Conservation (phyloP, 1,139 yeast genomes). For the Groenewaldozyma auringiensis region DNA sequence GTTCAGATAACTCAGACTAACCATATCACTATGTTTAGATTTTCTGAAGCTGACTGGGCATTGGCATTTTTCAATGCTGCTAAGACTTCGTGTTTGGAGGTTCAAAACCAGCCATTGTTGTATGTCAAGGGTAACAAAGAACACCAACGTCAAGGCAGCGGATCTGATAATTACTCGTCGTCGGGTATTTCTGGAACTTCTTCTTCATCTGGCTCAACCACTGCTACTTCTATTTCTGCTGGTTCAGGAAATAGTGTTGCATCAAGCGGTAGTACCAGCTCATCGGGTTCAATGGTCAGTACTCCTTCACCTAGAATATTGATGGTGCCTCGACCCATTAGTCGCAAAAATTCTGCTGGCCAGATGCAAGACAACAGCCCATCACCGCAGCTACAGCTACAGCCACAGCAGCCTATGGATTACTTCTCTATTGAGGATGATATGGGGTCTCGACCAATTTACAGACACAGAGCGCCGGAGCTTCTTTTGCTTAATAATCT, state of each 20-base stretch:
- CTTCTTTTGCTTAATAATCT: constrained; percentile 22
- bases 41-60: constrained; percentile 21
- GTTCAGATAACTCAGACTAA: constrained; percentile 23
- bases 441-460: not conserved
- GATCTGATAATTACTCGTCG: constrained; percentile 21
- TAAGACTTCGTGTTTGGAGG: constrained; percentile 19
- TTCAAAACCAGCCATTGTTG: constrained; percentile 19
- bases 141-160: constrained; percentile 17
- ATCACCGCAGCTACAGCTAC: not conserved
- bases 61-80: constrained; percentile 22
- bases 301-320: constrained; percentile 3
- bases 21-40: constrained; percentile 26
- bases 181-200: constrained; percentile 12
- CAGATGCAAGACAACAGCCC: not conserved
- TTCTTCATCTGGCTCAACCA: constrained; percentile 1
- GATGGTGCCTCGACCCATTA: constrained; percentile 5
- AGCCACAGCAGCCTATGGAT: not conserved
- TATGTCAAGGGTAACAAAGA: constrained; percentile 11
- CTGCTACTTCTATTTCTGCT: constrained; percentile 10
- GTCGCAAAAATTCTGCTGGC: not conserved
- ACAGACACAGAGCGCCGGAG: constrained; percentile 10
- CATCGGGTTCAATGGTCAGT: not conserved
- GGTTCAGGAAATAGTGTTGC: constrained; percentile 10
- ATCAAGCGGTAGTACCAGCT: not conserved
- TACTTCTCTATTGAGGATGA: not conserved